Percentiles rank a stretch among this genome's conserved stretches.
These are phyloP conservation scores for Elaeagnus macrophylla DNA, from an alignment of 306 rosid species.

Conservation along the genomic window DNA sequence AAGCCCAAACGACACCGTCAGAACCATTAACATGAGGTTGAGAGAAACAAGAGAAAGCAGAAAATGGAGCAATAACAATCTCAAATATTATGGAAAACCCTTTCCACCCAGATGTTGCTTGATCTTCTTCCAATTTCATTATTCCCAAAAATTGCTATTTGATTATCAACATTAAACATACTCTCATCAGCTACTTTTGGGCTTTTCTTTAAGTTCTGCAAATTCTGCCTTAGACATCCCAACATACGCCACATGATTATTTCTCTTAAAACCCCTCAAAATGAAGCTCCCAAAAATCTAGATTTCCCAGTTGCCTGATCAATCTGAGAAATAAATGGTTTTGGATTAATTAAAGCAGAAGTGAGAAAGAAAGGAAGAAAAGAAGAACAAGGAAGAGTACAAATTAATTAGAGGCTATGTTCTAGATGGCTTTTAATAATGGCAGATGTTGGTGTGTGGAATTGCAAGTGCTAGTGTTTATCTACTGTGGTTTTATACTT, in stretches of 20 bases:
- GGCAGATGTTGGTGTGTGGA: slow-evolving; percentile 7
- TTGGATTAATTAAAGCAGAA: not conserved
- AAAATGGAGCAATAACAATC: slow-evolving; percentile 55
- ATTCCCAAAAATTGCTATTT: slow-evolving; percentile 23
- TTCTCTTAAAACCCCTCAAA: not conserved
- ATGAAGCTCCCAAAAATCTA: no score
- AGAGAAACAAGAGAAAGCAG: slow-evolving; percentile 65
- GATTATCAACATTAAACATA: slow-evolving; percentile 31
- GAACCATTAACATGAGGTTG: slow-evolving; percentile 46
- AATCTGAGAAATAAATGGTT: not conserved
- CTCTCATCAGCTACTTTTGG: slow-evolving; percentile 81
- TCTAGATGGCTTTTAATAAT: slow-evolving; percentile 29
- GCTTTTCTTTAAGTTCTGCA: slow-evolving; percentile 47
- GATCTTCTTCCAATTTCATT: slow-evolving; percentile 21
- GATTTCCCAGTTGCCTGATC: no score
- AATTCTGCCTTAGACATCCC: slow-evolving; percentile 35
- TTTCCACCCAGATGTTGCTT: slow-evolving; percentile 30
- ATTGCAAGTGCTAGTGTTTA: slow-evolving; percentile 56
- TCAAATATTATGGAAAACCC: slow-evolving; percentile 39
- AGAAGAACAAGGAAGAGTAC: slow-evolving; percentile 14
- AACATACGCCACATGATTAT: slow-evolving; percentile 36
- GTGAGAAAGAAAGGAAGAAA: not conserved
- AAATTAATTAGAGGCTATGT: slow-evolving; percentile 6
- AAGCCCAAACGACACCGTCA: slow-evolving; percentile 57
- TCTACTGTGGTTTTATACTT: slow-evolving; percentile 40